phyloP scores from a whole-genome alignment of 2,329 filamentous ascomycete species.

The Arthrinium puccinioides region DNA sequence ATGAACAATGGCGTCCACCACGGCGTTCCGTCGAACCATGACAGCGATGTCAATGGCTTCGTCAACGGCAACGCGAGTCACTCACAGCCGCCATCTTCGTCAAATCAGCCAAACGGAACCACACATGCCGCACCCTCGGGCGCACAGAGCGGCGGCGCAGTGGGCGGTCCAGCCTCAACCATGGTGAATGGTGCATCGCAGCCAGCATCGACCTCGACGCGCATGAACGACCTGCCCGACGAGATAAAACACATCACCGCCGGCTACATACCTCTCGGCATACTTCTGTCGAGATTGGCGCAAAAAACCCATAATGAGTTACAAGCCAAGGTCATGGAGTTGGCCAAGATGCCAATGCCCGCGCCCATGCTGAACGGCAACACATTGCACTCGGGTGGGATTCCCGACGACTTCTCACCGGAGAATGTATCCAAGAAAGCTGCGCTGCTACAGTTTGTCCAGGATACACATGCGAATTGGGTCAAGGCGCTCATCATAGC shows the following conservation, averaged over 20 bases:
- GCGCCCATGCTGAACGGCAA: conserved; percentile 44
- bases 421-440: conserved; percentile 73
- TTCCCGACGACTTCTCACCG: conserved; percentile 47
- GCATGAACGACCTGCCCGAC: conserved; percentile 52
- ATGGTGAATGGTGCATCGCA: conserved; percentile 21
- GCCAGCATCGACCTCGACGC: conserved; percentile 17
- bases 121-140: too few species aligned
- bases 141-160: conserved; percentile 10
- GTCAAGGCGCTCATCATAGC: conserved; percentile 87
- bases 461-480: conserved; percentile 77
- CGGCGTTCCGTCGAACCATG: conserved; percentile 47
- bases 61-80: conserved; percentile 18
- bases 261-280: conserved; percentile 69
- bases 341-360: conserved; percentile 60
- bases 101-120: conserved; percentile 12
- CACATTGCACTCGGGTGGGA: conserved; percentile 26
- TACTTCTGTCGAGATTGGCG: conserved; percentile 68
- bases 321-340: conserved; percentile 58
- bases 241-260: conserved; percentile 65
- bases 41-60: conserved; percentile 40
- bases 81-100: conserved; percentile 6
- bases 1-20: conserved; percentile 50
- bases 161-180: conserved; percentile 17
- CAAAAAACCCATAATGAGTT: conserved; percentile 79
- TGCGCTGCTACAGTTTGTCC: conserved; percentile 67